phyloP scores from a whole-genome alignment of 2,329 filamentous ascomycete genomes.

The Anisogramma anomala region DNA sequence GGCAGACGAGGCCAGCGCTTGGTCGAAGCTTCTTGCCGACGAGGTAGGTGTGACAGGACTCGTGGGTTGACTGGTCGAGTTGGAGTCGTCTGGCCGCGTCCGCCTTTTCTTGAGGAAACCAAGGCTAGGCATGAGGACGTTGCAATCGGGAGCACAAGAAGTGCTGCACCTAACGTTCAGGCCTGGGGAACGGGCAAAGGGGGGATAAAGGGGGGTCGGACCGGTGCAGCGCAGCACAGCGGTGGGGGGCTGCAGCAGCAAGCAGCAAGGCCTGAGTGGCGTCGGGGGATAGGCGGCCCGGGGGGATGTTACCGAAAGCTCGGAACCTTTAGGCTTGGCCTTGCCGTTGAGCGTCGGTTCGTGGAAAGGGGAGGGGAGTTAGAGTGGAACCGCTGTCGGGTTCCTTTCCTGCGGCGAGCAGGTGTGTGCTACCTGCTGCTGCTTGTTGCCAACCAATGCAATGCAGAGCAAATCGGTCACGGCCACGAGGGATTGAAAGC shows the following conservation, averaged over 20 bases:
- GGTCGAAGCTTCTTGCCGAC: constrained; percentile 40
- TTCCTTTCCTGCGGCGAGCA: no score
- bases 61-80: constrained; percentile 52
- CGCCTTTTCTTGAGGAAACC: constrained; percentile 98
- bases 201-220: constrained; percentile 5
- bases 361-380: constrained; percentile 1
- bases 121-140: constrained; percentile 69
- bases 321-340: constrained; percentile 3
- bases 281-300: no score
- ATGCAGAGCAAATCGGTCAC: constrained; percentile 12
- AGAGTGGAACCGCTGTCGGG: constrained; percentile 2
- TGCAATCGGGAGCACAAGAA: constrained; percentile 11
- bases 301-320: no score
- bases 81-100: constrained; percentile 74
- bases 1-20: constrained; percentile 23
- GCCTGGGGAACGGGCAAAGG: constrained; percentile 10
- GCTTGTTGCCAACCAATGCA: constrained; percentile 6
- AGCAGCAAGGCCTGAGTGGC: no score
- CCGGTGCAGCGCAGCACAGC: neutral
- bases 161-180: constrained; percentile 3
- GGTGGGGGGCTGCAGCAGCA: constrained; percentile 2
- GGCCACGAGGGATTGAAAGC: constrained; percentile 7
- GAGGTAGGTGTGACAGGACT: constrained; percentile 49
- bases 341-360: constrained; percentile 2
- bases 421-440: neutral